A percentile compares a stretch with the other conserved stretches of the same genome.
Conservation (phyloP, 345 rosid species). For the Heritiera fomes region DNA sequence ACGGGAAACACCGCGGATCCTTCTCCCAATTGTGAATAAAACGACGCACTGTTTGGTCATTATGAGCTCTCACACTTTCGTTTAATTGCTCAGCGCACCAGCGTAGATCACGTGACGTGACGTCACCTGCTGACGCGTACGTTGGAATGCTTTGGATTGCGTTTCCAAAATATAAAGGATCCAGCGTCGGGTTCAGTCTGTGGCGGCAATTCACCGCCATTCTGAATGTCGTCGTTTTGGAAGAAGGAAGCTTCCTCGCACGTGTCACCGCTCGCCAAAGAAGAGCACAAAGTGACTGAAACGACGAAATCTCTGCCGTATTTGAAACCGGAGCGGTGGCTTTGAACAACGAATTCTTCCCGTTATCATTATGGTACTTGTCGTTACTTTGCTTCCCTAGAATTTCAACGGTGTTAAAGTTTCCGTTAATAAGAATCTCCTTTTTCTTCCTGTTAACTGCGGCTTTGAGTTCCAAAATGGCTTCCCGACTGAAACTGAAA, state of each 20-base stretch:
- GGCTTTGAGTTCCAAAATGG: conserved; percentile 65
- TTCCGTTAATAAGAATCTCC: conserved; percentile 26
- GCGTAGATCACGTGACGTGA: conserved; percentile 62
- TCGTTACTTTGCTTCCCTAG: conserved; percentile 75
- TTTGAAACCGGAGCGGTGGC: conserved; percentile 35
- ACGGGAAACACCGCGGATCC: conserved; percentile 76
- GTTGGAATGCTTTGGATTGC: conserved; percentile 93
- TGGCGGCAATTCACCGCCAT: conserved; percentile 93
- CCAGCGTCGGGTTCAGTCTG: conserved; percentile 66
- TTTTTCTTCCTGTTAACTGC: conserved; percentile 42
- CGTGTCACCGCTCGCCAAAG: conserved; percentile 88
- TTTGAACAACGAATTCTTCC: conserved; percentile 38
- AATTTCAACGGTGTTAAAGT: conserved; percentile 50
- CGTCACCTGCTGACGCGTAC: conserved; percentile 67
- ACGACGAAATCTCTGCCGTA: conserved; percentile 73
- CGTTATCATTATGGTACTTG: conserved; percentile 30
- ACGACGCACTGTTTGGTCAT: conserved; percentile 48
- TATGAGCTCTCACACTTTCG: conserved; percentile 55
- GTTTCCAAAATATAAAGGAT: conserved; percentile 82
- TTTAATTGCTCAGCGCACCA: conserved; percentile 85
- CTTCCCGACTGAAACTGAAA: conserved; percentile 74
- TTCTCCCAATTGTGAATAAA: conserved; percentile 66
- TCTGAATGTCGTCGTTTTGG: conserved; percentile 70
- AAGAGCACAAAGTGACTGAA: conserved; percentile 73
- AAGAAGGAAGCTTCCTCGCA: conserved; percentile 61